Evolutionary conservation across 257 asterid species (phyloP).

Genomic region (Solanum piurae): DNA sequence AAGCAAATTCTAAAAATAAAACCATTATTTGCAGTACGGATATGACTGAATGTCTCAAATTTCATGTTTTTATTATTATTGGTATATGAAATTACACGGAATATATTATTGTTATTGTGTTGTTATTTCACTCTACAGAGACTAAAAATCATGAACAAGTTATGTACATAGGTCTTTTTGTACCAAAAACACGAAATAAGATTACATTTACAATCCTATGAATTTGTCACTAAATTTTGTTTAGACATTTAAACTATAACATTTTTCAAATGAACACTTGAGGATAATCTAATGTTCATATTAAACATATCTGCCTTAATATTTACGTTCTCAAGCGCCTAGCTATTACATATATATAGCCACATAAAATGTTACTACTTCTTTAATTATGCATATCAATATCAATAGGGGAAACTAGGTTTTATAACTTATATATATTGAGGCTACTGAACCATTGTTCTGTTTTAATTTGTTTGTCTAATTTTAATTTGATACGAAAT

Average conservation of each 20-base stretch:
- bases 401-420: background rate
- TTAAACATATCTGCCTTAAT: background rate
- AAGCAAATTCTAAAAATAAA: background rate
- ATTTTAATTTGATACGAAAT: too few relatives aligned
- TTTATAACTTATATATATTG: background rate
- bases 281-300: background rate
- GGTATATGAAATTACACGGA: fast-evolving
- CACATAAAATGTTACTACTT: background rate
- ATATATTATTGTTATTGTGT: background rate
- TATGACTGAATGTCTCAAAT: background rate
- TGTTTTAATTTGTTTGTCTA: too few relatives aligned
- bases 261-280: background rate
- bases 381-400: background rate
- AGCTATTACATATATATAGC: too few relatives aligned
- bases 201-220: background rate
- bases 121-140: fast-evolving
- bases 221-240: background rate
- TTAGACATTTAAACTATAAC: background rate
- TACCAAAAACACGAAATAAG: fast-evolving
- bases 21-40: background rate
- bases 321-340: background rate
- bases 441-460: too few relatives aligned
- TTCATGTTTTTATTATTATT: background rate
- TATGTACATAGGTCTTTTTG: background rate
- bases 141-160: background rate